phyloP scores from a whole-genome alignment of 2,329 filamentous ascomycete genomes.

The Trichoderma cornu-damae region DNA sequence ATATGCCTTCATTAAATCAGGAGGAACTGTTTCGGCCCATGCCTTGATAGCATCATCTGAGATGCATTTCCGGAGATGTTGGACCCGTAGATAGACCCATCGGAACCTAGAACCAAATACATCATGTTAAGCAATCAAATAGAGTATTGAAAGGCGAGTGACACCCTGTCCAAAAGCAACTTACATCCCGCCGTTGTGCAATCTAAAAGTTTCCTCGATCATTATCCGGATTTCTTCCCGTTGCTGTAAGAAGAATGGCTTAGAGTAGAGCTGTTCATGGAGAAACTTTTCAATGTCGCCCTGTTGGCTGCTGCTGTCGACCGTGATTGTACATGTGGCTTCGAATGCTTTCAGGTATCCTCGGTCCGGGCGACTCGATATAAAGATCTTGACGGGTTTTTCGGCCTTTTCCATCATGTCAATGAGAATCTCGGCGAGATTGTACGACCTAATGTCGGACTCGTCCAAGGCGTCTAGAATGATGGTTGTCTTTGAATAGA shows the following conservation, averaged over 20 bases:
- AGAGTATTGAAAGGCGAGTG: not conserved
- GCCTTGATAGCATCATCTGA: slow-evolving; percentile 14
- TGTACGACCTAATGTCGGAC: slow-evolving; percentile 11
- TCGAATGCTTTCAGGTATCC: slow-evolving; percentile 18
- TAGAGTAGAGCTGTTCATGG: slow-evolving; percentile 3
- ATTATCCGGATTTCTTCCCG: not conserved
- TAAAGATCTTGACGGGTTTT: slow-evolving; percentile 21
- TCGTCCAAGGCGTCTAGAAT: slow-evolving; percentile 23
- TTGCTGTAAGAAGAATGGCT: not conserved
- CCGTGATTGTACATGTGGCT: slow-evolving; percentile 11
- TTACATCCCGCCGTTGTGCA: slow-evolving; percentile 1
- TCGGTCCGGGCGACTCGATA: slow-evolving; percentile 21
- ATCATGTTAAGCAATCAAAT: not conserved
- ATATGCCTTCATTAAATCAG: slow-evolving; percentile 20
- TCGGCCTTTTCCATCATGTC: slow-evolving; percentile 2
- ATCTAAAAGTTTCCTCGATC: not conserved
- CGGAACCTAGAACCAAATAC: slow-evolving; percentile 19
- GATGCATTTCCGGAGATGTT: slow-evolving; percentile 11
- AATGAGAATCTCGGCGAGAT: slow-evolving; percentile 19
- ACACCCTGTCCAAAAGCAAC: not conserved
- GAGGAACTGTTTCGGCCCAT: slow-evolving; percentile 18
- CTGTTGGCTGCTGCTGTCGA: slow-evolving; percentile 19
- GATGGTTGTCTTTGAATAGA: slow-evolving; percentile 18
- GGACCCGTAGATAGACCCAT: slow-evolving; percentile 22
- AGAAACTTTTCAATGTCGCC: slow-evolving; percentile 22